A percentile compares a stretch with the other conserved stretches of the same genome.
These are phyloP conservation scores for Aspergillus aculeatinus DNA, from an alignment of 2,329 filamentous ascomycete genomes.

Conservation along the genomic window DNA sequence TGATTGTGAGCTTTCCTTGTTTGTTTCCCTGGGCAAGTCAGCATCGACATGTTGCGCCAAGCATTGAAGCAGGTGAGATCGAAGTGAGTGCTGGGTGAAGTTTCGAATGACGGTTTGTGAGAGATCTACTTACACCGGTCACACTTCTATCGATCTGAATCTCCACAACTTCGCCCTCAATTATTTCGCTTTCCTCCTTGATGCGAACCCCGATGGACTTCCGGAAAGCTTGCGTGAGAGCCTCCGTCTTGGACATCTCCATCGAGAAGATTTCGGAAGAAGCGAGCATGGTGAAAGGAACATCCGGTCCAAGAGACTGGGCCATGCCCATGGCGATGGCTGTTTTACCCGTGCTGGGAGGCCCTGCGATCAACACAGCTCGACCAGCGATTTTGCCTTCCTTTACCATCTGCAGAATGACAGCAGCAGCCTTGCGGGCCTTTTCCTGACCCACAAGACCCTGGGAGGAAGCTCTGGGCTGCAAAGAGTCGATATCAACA, in stretches of 20 bases:
- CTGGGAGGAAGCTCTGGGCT: constrained; percentile 81
- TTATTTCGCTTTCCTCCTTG: constrained; percentile 98
- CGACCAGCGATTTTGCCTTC: constrained; percentile 97
- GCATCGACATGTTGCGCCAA: neutral
- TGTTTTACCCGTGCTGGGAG: constrained; percentile 95
- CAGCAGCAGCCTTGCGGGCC: constrained; percentile 90
- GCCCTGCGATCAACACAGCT: constrained; percentile 90
- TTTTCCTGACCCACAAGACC: constrained; percentile 95
- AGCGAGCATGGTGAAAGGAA: constrained; percentile 93
- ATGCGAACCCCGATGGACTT: constrained; percentile 98
- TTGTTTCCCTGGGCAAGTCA: constrained; percentile 67
- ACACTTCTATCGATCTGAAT: constrained; percentile 98
- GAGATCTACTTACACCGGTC: constrained; percentile 63
- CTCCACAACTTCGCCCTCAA: constrained; percentile 97
- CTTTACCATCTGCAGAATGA: constrained; percentile 98
- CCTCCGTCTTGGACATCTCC: constrained; percentile 99
- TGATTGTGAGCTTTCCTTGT: constrained; percentile 98
- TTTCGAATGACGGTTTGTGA: no score
- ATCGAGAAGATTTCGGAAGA: constrained; percentile 97
- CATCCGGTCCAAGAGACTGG: constrained; percentile 88
- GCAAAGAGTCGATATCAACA: constrained; percentile 86
- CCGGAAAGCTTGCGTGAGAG: constrained; percentile 95
- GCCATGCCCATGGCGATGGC: constrained; percentile 99
- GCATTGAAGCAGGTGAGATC: neutral
- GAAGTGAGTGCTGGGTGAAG: neutral